Base-by-base conservation (phyloP, 345 rosid genomes). In the Litchi chinensis region DNA sequence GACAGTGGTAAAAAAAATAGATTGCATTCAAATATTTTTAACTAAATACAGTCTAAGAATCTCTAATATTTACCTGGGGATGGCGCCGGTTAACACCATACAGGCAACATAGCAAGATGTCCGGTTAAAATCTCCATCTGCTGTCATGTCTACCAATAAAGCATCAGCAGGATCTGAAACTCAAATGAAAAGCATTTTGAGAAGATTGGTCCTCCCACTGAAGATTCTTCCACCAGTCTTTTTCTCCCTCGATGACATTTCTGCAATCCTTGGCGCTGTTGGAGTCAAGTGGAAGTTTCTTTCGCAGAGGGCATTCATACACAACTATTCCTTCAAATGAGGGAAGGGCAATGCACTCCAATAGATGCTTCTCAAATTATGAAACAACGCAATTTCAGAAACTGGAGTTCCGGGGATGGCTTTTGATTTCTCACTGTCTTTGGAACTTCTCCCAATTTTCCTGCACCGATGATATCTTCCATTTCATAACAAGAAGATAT, bases 331-430 rank as follows among this genome's bases (percentile, higher is more conserved):
- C 46, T 28, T 71, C 44, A 71, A 3, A 9, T 10, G 11, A 22
- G 70, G 46, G n/a, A 82, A 75, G 8, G 73, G 63, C 69, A 78
- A 63, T 13, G 73, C 40, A 7, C 11, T 6, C 8, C 28, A 10
- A 32, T 64, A 54, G 21, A 82, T 78, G 73, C 72, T 70, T 26
- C 43, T 78, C 63, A 82, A 6, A 10, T 69, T 19, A 37, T 21
- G 74, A 82, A 62, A 28, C 8, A 21, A n/a, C 56, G 43, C n/a
- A 78, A 12, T 4, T 6, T n/a, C 21, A 79, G 74, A 64, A 4
- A 26, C 40, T 82, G 32, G 0, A 79, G 77, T 59, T 71, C 32
- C n/a, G 6, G 57, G 9, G 79, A 71, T 11, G 68, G 22, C 6
- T 44, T 57, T 6, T 26, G 57, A 32, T 57, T 37, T 71, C 37